Base-by-base conservation (phyloP, 257 asterid species). In the Echium plantagineum region DNA sequence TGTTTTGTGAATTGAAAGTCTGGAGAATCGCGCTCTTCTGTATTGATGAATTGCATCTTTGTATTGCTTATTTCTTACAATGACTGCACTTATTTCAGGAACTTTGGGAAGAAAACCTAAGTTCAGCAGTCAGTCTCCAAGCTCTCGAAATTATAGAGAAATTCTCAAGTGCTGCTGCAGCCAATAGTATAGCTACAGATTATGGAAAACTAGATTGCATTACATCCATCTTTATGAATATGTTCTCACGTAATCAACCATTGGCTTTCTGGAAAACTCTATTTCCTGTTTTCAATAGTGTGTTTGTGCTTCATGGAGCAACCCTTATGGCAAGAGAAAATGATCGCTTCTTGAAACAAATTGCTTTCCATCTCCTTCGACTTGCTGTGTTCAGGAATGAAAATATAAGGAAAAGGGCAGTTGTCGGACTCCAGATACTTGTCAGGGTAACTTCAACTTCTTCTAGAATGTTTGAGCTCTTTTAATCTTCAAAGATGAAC, bases 21-120 rank as follows among this genome's bases (percentile, higher is more conserved):
- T 42, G 17, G 49, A 0, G 17, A 42, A 42, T 12, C 49, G 0
- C 13, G 49, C 13, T 42, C 0, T 17, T 42, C 15, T 10, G 13
- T 42, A 42, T 42, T 42, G 16, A 42, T 42, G 12, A 10, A 42
- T 42, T 42, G 49, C 49, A 42, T 42, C 49, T 42, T 42, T 10
- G 17, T 12, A 42, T 7, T 42, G 16, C 4, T 42, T 42, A 3
- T 42, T 42, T 16, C 49, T 42, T 42, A 13, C 16, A 10, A 65
- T 59, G 26, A 47, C 38, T 18, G 58, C 51, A 57, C 32, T 63
- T 60, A 68, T 69, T 71, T 75, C 82, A 93, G 98, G 97, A 93
- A 75, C 96, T 93, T 64, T 93, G 98, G 98, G 98, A 93, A 75
- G 98, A 93, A 74, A 93, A 90, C 81, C 78, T 93, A 72, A 86